These are phyloP conservation scores for Pythium graminicola DNA, from an alignment of 352 stramenopile species.

Conservation along the genomic window DNA sequence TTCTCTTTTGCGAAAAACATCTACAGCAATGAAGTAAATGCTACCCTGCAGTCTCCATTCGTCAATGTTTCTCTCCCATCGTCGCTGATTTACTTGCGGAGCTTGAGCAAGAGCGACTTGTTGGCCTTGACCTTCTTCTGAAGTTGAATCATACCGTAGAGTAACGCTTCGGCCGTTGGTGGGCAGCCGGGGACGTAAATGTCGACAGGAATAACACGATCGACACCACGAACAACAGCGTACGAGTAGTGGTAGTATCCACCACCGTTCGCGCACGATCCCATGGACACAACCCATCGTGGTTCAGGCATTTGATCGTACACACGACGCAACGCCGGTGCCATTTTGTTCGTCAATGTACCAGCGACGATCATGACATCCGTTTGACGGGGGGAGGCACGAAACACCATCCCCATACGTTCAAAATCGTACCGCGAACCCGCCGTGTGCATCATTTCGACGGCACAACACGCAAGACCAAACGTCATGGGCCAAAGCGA, in stretches of 20 bases:
- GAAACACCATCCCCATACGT: constrained; percentile 98
- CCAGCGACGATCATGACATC: constrained; percentile 99
- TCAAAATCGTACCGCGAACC: constrained; percentile 96
- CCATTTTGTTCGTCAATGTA: constrained; percentile 99
- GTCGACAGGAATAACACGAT: constrained; percentile 97
- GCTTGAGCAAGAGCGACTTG: constrained; percentile 92
- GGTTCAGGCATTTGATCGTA: constrained; percentile 99
- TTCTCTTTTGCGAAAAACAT: no score
- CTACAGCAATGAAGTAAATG: no score
- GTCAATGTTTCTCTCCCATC: neutral
- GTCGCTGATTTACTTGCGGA: constrained; percentile 91
- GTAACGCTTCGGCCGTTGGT: constrained; percentile 95
- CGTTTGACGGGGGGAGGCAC: constrained; percentile 91
- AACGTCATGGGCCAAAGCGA: constrained; percentile 99
- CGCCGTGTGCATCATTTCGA: constrained; percentile 98
- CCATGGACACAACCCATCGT: constrained; percentile 98
- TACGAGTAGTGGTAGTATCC: constrained; percentile 97
- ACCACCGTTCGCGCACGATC: constrained; percentile 96
- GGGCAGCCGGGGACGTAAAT: constrained; percentile 99
- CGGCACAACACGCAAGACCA: constrained; percentile 97
- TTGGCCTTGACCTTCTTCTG: constrained; percentile 99
- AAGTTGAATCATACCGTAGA: constrained; percentile 98
- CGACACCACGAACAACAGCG: constrained; percentile 94
- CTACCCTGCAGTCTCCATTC: neutral
- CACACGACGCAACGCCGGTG: constrained; percentile 92